Evolutionary conservation across 2,329 filamentous ascomycete genomes (phyloP), one percentile per base, ranked within the genome.

Genomic region (Teratosphaeria nubilosa): DNA sequence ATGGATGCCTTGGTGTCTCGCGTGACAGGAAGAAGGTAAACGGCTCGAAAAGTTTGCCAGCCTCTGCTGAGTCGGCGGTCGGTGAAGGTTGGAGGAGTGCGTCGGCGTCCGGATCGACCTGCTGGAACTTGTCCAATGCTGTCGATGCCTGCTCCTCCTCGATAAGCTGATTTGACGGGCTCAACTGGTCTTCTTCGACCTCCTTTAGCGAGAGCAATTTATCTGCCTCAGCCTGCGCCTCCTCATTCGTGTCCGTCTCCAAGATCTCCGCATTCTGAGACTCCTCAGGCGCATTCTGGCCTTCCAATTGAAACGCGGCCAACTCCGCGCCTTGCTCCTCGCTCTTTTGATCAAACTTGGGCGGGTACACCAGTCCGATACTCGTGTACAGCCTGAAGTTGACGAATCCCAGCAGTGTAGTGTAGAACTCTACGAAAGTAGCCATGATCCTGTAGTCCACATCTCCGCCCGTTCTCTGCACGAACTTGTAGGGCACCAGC

Each of bases 401-500:
- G 76, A 97, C 86, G 69, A 99, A 99, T 60, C 92, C 88, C 22
- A 99, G 80, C 14, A 99, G 81, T 4, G 92, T 97, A 69, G 95
- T 96, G 79, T 99, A 99, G 74, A 99, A 99, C 74, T 99, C 92
- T 64, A 99, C 86, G 71, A 99, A 99, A 4, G 94, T 99, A 60
- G 90, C 92, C 94, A 99, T 99, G 75, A 99, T 99, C 69, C 94
- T 83, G 78, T 96, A 99, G 74, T 99, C 94, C 63, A 99, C 88
- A 74, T 99, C 94, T 59, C 88, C 90, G 48, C 94, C 89, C 14
- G 96, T 86, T 66, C 89, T 82, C 79, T 99, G 94, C 70, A 97
- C 96, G 76, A 99, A 99, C 74, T 90, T 90, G 79, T 99, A 99
- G 0, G 94, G 94, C 11, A 96, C 92, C 45, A 99, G 81, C 94